phyloP scores from a whole-genome alignment of 2,329 filamentous ascomycete genomes.

The Monilinia laxa region DNA sequence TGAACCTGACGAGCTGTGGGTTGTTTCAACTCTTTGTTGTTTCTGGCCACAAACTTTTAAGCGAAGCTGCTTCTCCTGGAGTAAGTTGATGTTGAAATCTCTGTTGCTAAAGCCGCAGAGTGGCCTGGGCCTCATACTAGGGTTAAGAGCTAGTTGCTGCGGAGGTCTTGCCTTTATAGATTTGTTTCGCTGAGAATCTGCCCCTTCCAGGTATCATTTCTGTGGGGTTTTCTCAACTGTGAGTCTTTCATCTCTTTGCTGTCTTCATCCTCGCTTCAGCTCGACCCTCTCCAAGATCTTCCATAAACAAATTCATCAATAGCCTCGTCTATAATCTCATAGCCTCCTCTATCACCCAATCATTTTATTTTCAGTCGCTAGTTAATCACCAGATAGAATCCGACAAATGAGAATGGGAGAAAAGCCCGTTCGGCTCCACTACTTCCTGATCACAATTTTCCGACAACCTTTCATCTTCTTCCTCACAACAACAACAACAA shows the following conservation, averaged over 20 bases:
- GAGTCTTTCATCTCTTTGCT: not conserved
- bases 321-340: not conserved
- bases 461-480: not conserved
- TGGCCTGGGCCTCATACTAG: not conserved
- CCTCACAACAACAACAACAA: not conserved
- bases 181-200: too few species aligned
- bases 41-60: not conserved
- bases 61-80: conserved; percentile 5
- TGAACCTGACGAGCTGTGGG: not conserved
- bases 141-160: not conserved
- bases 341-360: conserved; percentile 3
- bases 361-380: not conserved
- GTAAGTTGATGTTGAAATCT: not conserved
- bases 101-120: not conserved
- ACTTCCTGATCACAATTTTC: not conserved
- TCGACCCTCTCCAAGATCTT: not conserved
- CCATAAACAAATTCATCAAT: not conserved
- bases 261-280: not conserved
- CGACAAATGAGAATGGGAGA: not conserved
- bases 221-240: not conserved
- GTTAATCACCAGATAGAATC: not conserved
- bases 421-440: not conserved
- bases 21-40: not conserved
- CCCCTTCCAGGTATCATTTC: too few species aligned
- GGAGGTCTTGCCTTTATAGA: not conserved